Percentiles rank a stretch among this genome's conserved stretches.
Evolutionary conservation across 805 yeast genomes (phyloP).

Genomic region (Candida sphagnicola): DNA sequence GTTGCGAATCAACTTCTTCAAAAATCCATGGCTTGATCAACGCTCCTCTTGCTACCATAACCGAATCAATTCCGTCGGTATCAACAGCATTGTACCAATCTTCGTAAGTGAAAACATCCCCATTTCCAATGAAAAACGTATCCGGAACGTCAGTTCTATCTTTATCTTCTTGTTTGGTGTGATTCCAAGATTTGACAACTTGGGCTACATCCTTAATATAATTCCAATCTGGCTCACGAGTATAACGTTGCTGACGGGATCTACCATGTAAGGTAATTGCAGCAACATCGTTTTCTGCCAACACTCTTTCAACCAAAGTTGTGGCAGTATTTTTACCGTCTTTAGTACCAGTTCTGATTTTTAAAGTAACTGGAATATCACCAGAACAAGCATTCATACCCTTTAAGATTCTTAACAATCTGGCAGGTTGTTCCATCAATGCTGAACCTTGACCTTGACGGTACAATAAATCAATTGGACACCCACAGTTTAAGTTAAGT

Average conservation of each 20-base stretch:
- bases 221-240: slow-evolving; percentile 89
- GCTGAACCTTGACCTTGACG: slow-evolving; percentile 97
- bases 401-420: slow-evolving; percentile 69
- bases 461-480: slow-evolving; percentile 94
- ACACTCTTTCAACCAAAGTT: slow-evolving; percentile 62
- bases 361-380: slow-evolving; percentile 89
- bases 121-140: slow-evolving; percentile 89
- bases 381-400: slow-evolving; percentile 88
- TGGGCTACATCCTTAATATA: slow-evolving; percentile 74
- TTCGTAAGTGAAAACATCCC: slow-evolving; percentile 81
- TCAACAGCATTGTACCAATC: slow-evolving; percentile 79
- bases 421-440: slow-evolving; percentile 82
- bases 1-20: slow-evolving; percentile 88
- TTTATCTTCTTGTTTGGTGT: slow-evolving; percentile 55
- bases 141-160: slow-evolving; percentile 53
- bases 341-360: slow-evolving; percentile 86
- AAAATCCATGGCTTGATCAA: slow-evolving; percentile 98
- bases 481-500: slow-evolving; percentile 90
- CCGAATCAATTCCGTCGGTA: slow-evolving; percentile 76
- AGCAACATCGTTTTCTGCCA: slow-evolving; percentile 77
- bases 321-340: slow-evolving; percentile 89
- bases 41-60: slow-evolving; percentile 98
- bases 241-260: slow-evolving; percentile 92
- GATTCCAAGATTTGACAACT: slow-evolving; percentile 57
- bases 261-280: slow-evolving; percentile 95